A percentile compares a stretch with the other conserved stretches of the same genome.
Conservation (phyloP, 129 eudicot species). For the Rutidosis leptorrhynchoides region DNA sequence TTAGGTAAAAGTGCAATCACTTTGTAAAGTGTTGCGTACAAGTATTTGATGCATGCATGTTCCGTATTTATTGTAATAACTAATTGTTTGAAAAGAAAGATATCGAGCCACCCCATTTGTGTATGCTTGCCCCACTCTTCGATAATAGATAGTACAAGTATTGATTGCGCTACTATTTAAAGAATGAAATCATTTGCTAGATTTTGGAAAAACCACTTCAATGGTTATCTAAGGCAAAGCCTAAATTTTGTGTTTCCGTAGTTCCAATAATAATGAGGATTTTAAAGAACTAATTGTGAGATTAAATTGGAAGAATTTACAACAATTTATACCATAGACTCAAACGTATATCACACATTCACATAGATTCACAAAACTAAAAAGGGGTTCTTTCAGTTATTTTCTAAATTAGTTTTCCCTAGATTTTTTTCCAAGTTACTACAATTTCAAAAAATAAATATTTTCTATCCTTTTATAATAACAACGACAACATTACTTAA, state of each 20-base stretch:
- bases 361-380: too few species aligned
- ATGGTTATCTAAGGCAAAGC: constrained; percentile 34
- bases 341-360: too few species aligned
- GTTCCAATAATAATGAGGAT: neutral
- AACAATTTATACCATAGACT: too few species aligned
- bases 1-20: constrained; percentile 12
- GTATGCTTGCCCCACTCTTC: constrained; percentile 28
- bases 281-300: too few species aligned
- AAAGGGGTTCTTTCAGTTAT: too few species aligned
- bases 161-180: constrained; percentile 32
- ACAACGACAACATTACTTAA: too few species aligned
- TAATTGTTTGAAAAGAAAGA: constrained; percentile 20
- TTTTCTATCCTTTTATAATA: too few species aligned
- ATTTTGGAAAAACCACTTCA: constrained; percentile 33
- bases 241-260: constrained; percentile 26
- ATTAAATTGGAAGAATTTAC: too few species aligned
- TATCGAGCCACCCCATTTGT: constrained; percentile 17
- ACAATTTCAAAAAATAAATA: too few species aligned
- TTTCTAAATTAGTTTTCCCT: too few species aligned
- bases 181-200: constrained; percentile 42
- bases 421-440: too few species aligned
- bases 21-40: constrained; percentile 7
- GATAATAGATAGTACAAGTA: constrained; percentile 26
- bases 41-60: constrained; percentile 13
- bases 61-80: neutral